Conservation (phyloP, 169 alveolate genomes). For the Plasmodium gonderi region DNA sequence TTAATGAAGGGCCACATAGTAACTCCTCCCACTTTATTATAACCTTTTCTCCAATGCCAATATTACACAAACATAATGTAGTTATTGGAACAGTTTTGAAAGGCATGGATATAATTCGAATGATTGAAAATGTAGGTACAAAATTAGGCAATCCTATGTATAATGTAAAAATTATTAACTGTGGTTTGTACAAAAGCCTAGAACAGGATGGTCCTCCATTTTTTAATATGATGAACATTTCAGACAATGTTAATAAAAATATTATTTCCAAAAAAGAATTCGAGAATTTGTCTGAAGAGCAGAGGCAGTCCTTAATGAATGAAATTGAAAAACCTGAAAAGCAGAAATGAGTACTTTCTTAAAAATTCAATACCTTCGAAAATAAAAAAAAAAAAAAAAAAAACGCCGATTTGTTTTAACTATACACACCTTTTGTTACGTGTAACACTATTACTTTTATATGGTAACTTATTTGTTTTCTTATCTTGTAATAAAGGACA, state of each 20-base stretch:
- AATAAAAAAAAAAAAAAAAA: no score
- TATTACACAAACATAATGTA: constrained; percentile 78
- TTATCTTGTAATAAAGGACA: not conserved
- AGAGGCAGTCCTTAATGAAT: constrained; percentile 16
- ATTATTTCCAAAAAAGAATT: constrained; percentile 51
- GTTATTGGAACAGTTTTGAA: constrained; percentile 85
- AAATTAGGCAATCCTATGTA: constrained; percentile 71
- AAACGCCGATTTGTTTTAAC: not conserved
- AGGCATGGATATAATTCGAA: constrained; percentile 83
- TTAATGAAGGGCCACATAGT: constrained; percentile 77
- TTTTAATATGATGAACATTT: constrained; percentile 25
- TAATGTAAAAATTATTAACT: constrained; percentile 51
- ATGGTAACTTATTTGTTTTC: not conserved
- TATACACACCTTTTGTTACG: not conserved
- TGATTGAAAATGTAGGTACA: constrained; percentile 72
- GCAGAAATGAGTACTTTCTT: not conserved
- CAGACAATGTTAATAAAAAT: constrained; percentile 35
- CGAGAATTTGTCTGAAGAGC: constrained; percentile 18
- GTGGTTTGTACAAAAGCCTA: constrained; percentile 48
- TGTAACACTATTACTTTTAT: not conserved
- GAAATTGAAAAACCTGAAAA: not conserved
- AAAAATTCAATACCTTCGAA: not conserved
- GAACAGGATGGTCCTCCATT: constrained; percentile 71
- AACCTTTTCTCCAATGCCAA: constrained; percentile 79
- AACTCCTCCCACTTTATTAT: constrained; percentile 80